Base-by-base conservation (phyloP, 2,329 filamentous ascomycete species). In the Pseudocercospora vitis region DNA sequence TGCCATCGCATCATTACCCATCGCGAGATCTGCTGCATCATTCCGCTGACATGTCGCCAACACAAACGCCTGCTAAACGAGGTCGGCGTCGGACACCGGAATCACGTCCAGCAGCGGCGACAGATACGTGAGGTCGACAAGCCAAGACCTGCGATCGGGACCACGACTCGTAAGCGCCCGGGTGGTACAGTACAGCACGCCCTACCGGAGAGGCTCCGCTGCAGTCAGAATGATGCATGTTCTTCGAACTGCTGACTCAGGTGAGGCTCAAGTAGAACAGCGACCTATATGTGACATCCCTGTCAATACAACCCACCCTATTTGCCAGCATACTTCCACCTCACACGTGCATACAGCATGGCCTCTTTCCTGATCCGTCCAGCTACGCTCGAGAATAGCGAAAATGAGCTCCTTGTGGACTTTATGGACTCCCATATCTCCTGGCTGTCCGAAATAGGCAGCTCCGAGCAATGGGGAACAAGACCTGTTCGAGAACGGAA, bases 381-480 rank as follows among this genome's bases (percentile, higher is more conserved):
- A 12, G 60, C 58, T 3, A 40, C 55, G 5, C 26, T 55, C 4
- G 21, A 21, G 9, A 32, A 29, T 9, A 46, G 46, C 35, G 58
- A 60, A 26, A 42, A 55, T 24, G 54, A 54, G 9, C 48, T 49
- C 19, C 47, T 62, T 24, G 26, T 62, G 35, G 51, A 55, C 42
- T 52, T 62, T 29, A 51, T 48, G 31, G 56, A 62, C 31, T 59
- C 53, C 8, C 60, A 62, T 28, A 39, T 62, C 12, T 16, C 48
- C 3, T 57, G 55, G 53, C 52, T 60, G 19, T 39, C 49, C 19
- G 14, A n/a, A 8, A 52, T 55, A 12, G 60, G 60, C 47, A 55
- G 58, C 26, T 28, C 47, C 14, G 53, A 26, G 18, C 58, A 62
- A 53, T 62, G 60, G 60, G 59, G 59, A 16, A 50, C 51, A 11